Evolutionary conservation across 345 rosid genomes (phyloP).

Genomic region (Laguncularia racemosa): DNA sequence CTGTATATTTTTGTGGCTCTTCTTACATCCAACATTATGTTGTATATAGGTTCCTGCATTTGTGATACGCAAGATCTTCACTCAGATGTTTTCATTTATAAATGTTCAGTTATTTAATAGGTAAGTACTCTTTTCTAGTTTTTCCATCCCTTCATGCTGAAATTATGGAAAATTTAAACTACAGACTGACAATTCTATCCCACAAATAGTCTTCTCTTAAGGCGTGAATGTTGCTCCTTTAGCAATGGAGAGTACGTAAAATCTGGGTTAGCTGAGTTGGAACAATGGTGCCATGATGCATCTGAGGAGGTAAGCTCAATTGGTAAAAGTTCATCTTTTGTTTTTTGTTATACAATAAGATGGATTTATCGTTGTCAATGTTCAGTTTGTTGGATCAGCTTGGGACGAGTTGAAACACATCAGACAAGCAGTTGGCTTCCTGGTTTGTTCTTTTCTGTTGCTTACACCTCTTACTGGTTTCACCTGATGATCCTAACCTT

Average conservation of each 20-base stretch:
- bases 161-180: background rate
- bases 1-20: background rate
- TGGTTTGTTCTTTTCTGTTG: conserved; percentile 36
- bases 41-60: conserved; percentile 72
- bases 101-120: conserved; percentile 95
- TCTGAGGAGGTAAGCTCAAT: conserved; percentile 58
- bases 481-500: background rate
- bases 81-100: conserved; percentile 86
- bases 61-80: conserved; percentile 70
- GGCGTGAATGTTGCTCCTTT: conserved; percentile 98
- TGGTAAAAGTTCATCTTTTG: background rate
- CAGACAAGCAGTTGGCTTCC: conserved; percentile 98
- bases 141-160: too few relatives aligned
- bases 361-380: conserved; percentile 4
- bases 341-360: background rate
- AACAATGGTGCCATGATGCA: conserved; percentile 79
- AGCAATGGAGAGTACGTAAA: conserved; percentile 94
- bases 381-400: conserved; percentile 78
- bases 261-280: conserved; percentile 87
- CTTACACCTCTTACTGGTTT: background rate
- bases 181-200: background rate
- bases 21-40: background rate
- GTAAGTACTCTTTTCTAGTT: conserved; percentile 25
- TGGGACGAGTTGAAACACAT: conserved; percentile 95
- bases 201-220: conserved; percentile 67